Conservation (phyloP, 306 rosid genomes). For the Carpinus viminea region DNA sequence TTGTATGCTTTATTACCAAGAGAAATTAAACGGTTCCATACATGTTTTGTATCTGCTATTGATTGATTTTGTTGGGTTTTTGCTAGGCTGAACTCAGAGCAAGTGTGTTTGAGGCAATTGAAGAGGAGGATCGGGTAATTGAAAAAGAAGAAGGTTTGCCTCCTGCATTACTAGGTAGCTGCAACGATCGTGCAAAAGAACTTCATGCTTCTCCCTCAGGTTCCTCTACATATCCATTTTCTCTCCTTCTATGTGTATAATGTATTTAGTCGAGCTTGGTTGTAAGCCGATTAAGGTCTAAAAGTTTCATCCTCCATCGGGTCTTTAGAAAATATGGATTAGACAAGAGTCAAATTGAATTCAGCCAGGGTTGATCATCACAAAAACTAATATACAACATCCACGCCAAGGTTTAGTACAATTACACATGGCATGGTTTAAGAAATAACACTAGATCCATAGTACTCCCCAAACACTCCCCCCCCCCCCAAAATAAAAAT, state of each 20-base stretch:
- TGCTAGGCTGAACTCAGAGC: slow-evolving; percentile 94
- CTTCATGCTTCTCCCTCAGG: slow-evolving; percentile 99
- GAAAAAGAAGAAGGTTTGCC: slow-evolving; percentile 92
- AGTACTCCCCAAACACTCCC: too few relatives aligned
- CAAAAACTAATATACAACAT: too few relatives aligned
- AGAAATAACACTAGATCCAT: too few relatives aligned
- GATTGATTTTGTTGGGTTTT: neutral
- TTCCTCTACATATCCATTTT: slow-evolving; percentile 5
- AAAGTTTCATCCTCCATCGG: too few relatives aligned
- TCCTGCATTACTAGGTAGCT: slow-evolving; percentile 95
- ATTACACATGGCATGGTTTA: too few relatives aligned
- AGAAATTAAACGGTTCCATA: neutral
- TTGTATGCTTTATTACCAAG: neutral
- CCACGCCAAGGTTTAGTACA: too few relatives aligned
- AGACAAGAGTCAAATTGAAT: neutral
- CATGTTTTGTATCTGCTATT: neutral
- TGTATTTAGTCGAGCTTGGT: neutral
- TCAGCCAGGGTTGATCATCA: neutral
- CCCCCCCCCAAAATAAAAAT: too few relatives aligned
- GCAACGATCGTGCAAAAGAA: slow-evolving; percentile 96
- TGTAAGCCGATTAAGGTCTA: neutral
- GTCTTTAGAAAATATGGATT: neutral
- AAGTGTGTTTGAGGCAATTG: slow-evolving; percentile 96
- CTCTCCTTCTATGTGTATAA: neutral
- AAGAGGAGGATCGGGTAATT: slow-evolving; percentile 90